Percentiles rank a stretch among this genome's conserved stretches.
These are phyloP conservation scores for Persicaria tinctoria DNA, from an alignment of 148 eudicot genomes.

Conservation along the genomic window DNA sequence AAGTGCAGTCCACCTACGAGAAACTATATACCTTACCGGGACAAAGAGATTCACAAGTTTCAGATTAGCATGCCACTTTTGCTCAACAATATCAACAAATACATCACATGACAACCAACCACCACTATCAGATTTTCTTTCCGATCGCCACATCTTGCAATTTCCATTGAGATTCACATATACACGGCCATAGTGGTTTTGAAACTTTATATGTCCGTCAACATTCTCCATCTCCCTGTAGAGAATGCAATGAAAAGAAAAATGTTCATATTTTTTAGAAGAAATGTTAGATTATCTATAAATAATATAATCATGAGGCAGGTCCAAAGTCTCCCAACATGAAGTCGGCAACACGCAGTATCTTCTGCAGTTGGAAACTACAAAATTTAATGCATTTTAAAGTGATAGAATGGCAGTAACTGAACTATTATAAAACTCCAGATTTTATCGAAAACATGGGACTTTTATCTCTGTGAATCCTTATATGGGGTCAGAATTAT, in stretches of 20 bases:
- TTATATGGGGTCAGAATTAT: background rate
- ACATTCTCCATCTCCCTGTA: conserved; percentile 82
- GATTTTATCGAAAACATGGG: background rate
- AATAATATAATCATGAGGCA: background rate
- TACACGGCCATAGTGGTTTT: conserved; percentile 75
- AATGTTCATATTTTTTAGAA: conserved; percentile 8
- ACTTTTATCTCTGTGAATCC: background rate
- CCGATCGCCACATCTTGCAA: conserved; percentile 92
- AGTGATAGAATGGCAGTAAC: background rate
- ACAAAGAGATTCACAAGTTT: conserved; percentile 73
- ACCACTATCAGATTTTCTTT: conserved; percentile 54
- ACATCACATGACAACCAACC: conserved; percentile 94
- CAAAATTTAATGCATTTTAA: background rate
- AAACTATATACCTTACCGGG: conserved; percentile 67
- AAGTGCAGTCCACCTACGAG: background rate
- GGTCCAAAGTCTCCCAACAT: background rate
- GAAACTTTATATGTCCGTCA: conserved; percentile 78
- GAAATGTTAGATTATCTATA: background rate
- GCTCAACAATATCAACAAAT: conserved; percentile 86
- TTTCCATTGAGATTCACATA: conserved; percentile 83
- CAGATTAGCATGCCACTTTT: conserved; percentile 93
- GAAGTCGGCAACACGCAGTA: background rate
- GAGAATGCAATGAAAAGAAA: conserved; percentile 17
- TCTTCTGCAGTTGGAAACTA: background rate
- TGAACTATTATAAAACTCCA: background rate